A percentile compares a stretch with the other conserved stretches of the same genome.
phyloP scores from a whole-genome alignment of 495 filamentous ascomycete species.

The Aspergillus ellipticus region DNA sequence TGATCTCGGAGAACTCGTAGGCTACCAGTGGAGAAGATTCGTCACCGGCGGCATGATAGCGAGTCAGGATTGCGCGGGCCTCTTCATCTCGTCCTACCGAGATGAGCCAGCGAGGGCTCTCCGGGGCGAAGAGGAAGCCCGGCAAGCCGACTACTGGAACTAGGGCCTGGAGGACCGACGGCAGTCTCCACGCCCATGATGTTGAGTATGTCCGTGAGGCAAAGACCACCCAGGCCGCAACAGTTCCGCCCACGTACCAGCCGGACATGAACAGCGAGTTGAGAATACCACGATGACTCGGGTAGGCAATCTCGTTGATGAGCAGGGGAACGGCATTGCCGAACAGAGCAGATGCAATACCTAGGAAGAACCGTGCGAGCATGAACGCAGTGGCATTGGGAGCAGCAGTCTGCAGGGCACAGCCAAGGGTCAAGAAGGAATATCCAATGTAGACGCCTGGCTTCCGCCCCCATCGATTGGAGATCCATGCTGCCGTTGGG shows the following conservation, averaged over 20 bases:
- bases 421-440: conserved; percentile 55
- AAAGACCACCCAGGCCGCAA: conserved; percentile 26
- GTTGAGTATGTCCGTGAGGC: conserved; percentile 26
- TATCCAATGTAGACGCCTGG: conserved; percentile 55
- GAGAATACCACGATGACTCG: conserved; percentile 57
- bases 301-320: conserved; percentile 60
- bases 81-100: conserved; percentile 31
- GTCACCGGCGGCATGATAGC: conserved; percentile 27
- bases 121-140: conserved; percentile 37
- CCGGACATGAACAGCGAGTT: conserved; percentile 61
- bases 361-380: conserved; percentile 54
- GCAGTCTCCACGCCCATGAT: conserved; percentile 47
- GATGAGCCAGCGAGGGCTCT: conserved; percentile 44
- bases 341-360: conserved; percentile 56
- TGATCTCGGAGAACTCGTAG: conserved; percentile 25
- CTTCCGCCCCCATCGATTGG: conserved; percentile 58
- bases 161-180: conserved; percentile 51
- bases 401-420: conserved; percentile 51
- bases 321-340: conserved; percentile 59
- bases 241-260: conserved; percentile 57
- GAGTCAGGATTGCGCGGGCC: conserved; percentile 28
- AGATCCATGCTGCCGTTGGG: conserved; percentile 54
- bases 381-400: conserved; percentile 53
- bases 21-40: conserved; percentile 13
- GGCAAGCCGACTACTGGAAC: conserved; percentile 37